Percentiles rank a stretch among this genome's conserved stretches.
Evolutionary conservation across 2,329 filamentous ascomycete genomes (phyloP).

Genomic region (Cladobotryum protrusum): DNA sequence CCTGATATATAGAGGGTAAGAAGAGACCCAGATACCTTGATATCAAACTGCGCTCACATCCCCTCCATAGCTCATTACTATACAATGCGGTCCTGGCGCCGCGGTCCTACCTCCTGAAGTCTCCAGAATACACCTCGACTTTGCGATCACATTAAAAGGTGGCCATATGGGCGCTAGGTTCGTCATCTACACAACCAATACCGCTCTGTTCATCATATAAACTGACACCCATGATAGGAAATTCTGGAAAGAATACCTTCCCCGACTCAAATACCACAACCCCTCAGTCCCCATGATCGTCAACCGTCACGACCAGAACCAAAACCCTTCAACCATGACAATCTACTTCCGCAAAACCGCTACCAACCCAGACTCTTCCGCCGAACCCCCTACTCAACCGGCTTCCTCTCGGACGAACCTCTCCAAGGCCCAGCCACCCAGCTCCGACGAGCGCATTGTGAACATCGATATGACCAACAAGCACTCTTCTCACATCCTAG

Average conservation of each 20-base stretch:
- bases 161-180: conserved; percentile 72
- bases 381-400: conserved; percentile 32
- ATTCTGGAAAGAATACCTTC: conserved; percentile 81
- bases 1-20: conserved; percentile 38
- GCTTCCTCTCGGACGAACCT: conserved; percentile 42
- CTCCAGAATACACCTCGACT: conserved; percentile 68
- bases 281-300: conserved; percentile 78
- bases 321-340: conserved; percentile 54
- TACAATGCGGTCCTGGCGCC: conserved; percentile 78
- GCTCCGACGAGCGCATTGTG: conserved; percentile 43
- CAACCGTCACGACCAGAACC: conserved; percentile 56
- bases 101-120: conserved; percentile 72
- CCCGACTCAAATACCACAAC: conserved; percentile 91
- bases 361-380: conserved; percentile 18
- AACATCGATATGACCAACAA: conserved; percentile 59
- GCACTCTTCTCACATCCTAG: conserved; percentile 55
- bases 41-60: conserved; percentile 19
- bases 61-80: conserved; percentile 56
- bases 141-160: conserved; percentile 53
- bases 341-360: conserved; percentile 52
- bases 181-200: conserved; percentile 14
- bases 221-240: conserved; percentile 47
- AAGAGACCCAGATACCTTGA: conserved; percentile 6
- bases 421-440: conserved; percentile 43
- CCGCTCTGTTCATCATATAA: too few species aligned